These are phyloP conservation scores for Arthrobotrys pseudoclavata DNA, from an alignment of 2,329 filamentous ascomycete species.

Conservation along the genomic window DNA sequence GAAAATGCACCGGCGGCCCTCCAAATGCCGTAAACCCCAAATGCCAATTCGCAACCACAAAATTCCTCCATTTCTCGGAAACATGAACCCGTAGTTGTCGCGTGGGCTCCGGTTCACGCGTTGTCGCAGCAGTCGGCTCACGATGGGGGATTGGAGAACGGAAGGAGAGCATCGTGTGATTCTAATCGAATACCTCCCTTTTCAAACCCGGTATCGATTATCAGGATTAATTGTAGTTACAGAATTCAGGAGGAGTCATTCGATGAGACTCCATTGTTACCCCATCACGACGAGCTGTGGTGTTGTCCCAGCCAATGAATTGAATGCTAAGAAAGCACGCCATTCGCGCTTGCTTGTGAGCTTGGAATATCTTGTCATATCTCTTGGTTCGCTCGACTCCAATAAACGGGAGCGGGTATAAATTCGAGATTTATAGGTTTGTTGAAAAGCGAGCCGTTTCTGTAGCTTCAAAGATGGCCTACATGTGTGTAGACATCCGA, in stretches of 20 bases:
- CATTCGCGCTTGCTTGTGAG: slow-evolving; percentile 5
- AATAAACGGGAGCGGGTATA: not conserved
- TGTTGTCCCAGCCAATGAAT: slow-evolving; percentile 10
- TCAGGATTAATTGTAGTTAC: not conserved
- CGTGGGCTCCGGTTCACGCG: too few relatives aligned
- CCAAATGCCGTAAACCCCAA: slow-evolving; percentile 77
- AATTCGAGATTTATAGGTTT: slow-evolving; percentile 9
- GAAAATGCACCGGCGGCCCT: slow-evolving; percentile 78
- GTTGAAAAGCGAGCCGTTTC: not conserved
- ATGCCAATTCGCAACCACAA: slow-evolving; percentile 69
- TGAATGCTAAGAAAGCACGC: slow-evolving; percentile 1
- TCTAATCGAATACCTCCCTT: not conserved
- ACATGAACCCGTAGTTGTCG: not conserved
- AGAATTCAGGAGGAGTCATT: not conserved
- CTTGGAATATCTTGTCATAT: not conserved
- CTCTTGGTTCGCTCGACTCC: not conserved
- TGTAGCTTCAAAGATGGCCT: not conserved
- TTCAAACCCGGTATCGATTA: too few relatives aligned
- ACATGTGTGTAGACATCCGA: slow-evolving; percentile 2
- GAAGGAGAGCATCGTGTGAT: slow-evolving; percentile 41
- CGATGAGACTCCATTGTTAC: not conserved
- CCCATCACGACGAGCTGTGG: too few relatives aligned
- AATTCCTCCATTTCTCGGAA: slow-evolving; percentile 43
- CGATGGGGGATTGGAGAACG: slow-evolving; percentile 3
- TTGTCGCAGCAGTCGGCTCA: not conserved